phyloP scores from a whole-genome alignment of 345 rosid genomes.

The Heritiera littoralis region DNA sequence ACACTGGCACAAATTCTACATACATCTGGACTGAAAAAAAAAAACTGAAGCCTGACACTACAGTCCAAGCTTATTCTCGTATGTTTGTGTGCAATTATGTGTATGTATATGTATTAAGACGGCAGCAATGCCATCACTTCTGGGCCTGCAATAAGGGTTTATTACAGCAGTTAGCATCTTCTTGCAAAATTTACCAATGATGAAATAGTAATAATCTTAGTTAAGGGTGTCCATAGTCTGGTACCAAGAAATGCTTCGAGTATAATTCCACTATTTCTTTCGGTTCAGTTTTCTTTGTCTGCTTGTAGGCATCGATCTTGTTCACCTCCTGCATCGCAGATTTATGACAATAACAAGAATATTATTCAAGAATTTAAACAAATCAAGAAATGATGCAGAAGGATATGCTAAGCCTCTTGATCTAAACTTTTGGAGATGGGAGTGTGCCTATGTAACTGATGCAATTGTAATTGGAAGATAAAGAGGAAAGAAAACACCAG shows the following conservation, averaged over 20 bases:
- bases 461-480: background rate
- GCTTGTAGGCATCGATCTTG: constrained; percentile 71
- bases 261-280: constrained; percentile 46
- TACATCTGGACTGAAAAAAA: background rate
- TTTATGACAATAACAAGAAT: background rate
- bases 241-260: constrained; percentile 53
- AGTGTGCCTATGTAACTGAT: background rate
- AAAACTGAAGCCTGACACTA: background rate
- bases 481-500: background rate
- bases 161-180: background rate
- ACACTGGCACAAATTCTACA: background rate
- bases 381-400: background rate
- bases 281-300: constrained; percentile 56
- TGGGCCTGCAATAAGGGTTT: constrained; percentile 15
- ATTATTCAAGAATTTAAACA: background rate
- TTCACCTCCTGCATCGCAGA: constrained; percentile 54
- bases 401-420: too few relatives aligned
- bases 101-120: background rate
- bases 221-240: background rate
- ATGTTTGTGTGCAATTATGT: too few relatives aligned
- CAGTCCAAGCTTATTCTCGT: background rate
- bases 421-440: background rate
- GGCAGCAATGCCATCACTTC: constrained; percentile 4
- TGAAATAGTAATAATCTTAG: background rate
- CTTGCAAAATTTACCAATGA: background rate